Base-by-base conservation (phyloP, 75 land plant species). In the Adiantum capillusveneris region DNA sequence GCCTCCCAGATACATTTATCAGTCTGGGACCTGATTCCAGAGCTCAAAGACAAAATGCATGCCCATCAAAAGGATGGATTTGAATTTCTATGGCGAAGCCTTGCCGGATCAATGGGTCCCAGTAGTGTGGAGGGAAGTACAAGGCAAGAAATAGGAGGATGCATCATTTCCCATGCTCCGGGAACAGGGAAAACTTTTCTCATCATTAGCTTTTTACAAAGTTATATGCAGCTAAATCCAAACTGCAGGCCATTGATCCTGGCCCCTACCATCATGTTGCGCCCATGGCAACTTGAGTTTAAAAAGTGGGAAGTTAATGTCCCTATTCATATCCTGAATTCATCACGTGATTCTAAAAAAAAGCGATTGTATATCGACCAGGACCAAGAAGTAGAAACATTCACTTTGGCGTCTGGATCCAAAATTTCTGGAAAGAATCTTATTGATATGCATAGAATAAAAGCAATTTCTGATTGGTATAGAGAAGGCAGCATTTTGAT, bases 201-300 rank as follows among this genome's bases (percentile, higher is more conserved):
- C 1, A 30, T 70, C 16, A 75, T 87, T 30, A 54, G 59, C 1
- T 87, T 87, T 46, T 58, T 84, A 1, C 68, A 68, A 39, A 58
- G 77, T 46, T 95, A 83, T 62, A 49, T 86, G 73, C 77, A 74
- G 18, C 77, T 71, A 61, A 73, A 75, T 69, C 84, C 91, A 16
- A 19, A 63, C 50, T 81, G 76, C 7, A 77, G 79, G 36, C 92
- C 85, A 17, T 44, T 95, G 31, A 76, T 95, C 52, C 79, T 95
- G 11, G 83, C 89, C 17, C 98, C 99, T 9, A 90, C 84, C 57
- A 78, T 81, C 16, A 86, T 95, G 63, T 64, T 90, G 59, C 20
- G 65, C 17, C 77, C 80, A 11, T 95, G 99, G 99, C 73, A 65
- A 41, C 75, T 61, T 44, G 99, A 95, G 56, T 95, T 95, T 51